Conservation (phyloP, 805 yeast species). For the Zygosaccharomyces bisporus region DNA sequence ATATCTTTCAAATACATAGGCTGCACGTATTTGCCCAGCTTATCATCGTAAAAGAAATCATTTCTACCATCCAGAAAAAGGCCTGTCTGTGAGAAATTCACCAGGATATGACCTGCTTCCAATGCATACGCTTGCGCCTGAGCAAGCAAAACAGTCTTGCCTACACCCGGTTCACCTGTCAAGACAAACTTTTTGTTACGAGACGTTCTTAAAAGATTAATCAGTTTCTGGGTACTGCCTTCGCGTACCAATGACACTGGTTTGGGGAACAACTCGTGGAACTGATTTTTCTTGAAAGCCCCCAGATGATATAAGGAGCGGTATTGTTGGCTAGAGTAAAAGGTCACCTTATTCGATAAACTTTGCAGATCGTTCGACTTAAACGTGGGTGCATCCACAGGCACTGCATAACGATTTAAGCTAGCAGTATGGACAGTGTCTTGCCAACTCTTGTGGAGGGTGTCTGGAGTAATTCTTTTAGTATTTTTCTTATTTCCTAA, state of each 20-base stretch:
- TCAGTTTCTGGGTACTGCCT: conserved; percentile 42
- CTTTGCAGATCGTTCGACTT: conserved; percentile 17
- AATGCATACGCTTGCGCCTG: conserved; percentile 43
- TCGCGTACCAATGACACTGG: conserved; percentile 59
- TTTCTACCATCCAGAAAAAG: conserved; percentile 65
- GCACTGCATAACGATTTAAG: conserved; percentile 29
- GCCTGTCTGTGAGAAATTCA: conserved; percentile 63
- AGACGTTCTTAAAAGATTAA: conserved; percentile 39
- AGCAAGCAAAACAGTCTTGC: conserved; percentile 69
- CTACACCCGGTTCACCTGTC: conserved; percentile 72
- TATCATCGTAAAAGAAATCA: conserved; percentile 58
- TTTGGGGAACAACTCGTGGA: conserved; percentile 56
- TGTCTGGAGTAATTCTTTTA: conserved; percentile 29
- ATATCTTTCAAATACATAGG: conserved; percentile 70
- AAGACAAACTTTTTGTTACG: conserved; percentile 50
- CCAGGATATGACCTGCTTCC: conserved; percentile 52
- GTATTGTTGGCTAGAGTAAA: conserved; percentile 43
- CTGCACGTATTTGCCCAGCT: conserved; percentile 56
- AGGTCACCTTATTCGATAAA: conserved; percentile 33
- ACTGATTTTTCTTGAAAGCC: conserved; percentile 63
- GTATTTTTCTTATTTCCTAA: conserved; percentile 19
- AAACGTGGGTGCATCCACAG: conserved; percentile 24
- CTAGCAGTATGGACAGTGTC: conserved; percentile 34
- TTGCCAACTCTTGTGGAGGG: conserved; percentile 35
- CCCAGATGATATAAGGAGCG: conserved; percentile 51